These are phyloP conservation scores for Trypanosoma congolense DNA, from an alignment of 208 protist genomes.

Conservation along the genomic window DNA sequence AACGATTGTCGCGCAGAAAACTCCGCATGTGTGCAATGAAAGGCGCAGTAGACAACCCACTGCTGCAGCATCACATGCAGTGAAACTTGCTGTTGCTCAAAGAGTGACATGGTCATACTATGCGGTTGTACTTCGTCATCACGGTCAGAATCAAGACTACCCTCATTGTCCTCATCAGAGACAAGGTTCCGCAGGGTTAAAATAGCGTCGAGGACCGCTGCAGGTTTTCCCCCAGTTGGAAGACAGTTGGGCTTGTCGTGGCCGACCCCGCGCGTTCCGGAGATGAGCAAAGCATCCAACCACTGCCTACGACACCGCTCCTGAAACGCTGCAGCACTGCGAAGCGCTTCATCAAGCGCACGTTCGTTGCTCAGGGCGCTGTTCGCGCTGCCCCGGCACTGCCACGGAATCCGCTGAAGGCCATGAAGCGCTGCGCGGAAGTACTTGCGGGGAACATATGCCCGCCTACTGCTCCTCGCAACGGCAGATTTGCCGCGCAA, in stretches of 20 bases:
- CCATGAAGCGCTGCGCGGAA: slow-evolving; percentile 15
- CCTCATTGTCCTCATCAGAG: background rate
- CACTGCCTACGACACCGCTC: slow-evolving; percentile 7
- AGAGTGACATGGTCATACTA: slow-evolving; percentile 1
- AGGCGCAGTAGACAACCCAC: slow-evolving; percentile 17
- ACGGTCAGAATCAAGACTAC: too few relatives aligned
- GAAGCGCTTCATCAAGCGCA: slow-evolving; percentile 12
- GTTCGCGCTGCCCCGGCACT: background rate
- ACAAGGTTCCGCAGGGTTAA: slow-evolving; percentile 17
- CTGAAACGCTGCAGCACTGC: slow-evolving; percentile 14
- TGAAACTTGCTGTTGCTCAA: slow-evolving; percentile 18
- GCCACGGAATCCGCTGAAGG: background rate
- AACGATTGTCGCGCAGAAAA: slow-evolving; percentile 16
- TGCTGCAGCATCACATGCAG: slow-evolving; percentile 25
- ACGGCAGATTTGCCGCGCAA: background rate
- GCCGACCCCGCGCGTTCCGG: too few relatives aligned
- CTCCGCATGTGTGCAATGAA: slow-evolving; percentile 11
- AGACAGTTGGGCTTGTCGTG: background rate
- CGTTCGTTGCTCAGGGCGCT: background rate
- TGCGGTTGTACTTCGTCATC: slow-evolving; percentile 4
- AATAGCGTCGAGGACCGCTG: background rate
- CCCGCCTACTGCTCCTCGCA: background rate
- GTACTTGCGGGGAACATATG: slow-evolving; percentile 17
- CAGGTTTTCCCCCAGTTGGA: background rate
- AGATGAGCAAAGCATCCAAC: background rate